These are phyloP conservation scores for Bimuria novae-zelandiae DNA, from an alignment of 2,329 filamentous ascomycete species.

Conservation along the genomic window DNA sequence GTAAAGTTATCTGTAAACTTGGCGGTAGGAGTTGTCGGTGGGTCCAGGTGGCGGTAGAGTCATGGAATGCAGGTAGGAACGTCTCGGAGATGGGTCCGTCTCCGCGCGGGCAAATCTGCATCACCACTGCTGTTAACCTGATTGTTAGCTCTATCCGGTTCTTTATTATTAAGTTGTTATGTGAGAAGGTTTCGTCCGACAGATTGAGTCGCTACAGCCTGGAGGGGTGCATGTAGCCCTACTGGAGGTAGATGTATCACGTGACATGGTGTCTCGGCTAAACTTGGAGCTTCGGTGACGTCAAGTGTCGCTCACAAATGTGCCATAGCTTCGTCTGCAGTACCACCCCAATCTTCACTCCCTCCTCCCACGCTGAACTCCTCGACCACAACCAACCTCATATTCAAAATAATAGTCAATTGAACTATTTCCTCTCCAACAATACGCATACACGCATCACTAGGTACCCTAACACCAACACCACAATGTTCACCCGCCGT, in stretches of 20 bases:
- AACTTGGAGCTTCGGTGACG: constrained; percentile 4
- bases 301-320: constrained; percentile 7
- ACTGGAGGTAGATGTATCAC: not conserved
- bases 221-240: not conserved
- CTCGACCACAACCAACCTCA: not conserved
- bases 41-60: not conserved
- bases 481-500: constrained; percentile 33
- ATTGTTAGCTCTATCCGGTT: no score
- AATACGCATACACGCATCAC: not conserved
- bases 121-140: no score
- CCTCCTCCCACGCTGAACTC: constrained; percentile 7
- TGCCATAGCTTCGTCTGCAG: constrained; percentile 3
- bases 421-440: not conserved
- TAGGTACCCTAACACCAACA: constrained; percentile 4
- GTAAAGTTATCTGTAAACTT: not conserved
- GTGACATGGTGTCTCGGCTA: constrained; percentile 4
- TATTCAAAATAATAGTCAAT: not conserved
- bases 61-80: not conserved
- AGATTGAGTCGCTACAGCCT: no score
- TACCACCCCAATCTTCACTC: not conserved
- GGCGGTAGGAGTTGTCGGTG: not conserved
- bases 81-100: not conserved
- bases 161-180: no score
- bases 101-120: not conserved
- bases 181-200: no score